phyloP scores from a whole-genome alignment of 306 rosid genomes.

The Medicago truncatula region MtrunA17r5.0-ANR NC_053046.1:42303001-42303500 shows the following conservation, averaged over 20 bases:
- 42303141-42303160: not conserved
- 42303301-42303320: not conserved
- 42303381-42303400: not conserved
- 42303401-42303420: constrained; percentile 2
- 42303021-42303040: not conserved
- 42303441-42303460: constrained; percentile 93
- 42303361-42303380: not conserved
- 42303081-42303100: not conserved
- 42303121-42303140: not conserved
- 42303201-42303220: too few species aligned
- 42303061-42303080: not conserved
- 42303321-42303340: not conserved
- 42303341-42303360: not conserved
- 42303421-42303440: constrained; percentile 61
- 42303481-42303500: constrained; percentile 82
- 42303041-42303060: not conserved
- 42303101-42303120: not conserved
- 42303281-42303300: not conserved
- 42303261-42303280: not conserved
- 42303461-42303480: constrained; percentile 91
- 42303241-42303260: too few species aligned
- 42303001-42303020: not conserved
- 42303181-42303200: not conserved
- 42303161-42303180: not conserved
- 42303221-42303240: too few species aligned